Base-by-base conservation (phyloP, 73 alveolate species). In the Tetrahymena malaccensis region DNA sequence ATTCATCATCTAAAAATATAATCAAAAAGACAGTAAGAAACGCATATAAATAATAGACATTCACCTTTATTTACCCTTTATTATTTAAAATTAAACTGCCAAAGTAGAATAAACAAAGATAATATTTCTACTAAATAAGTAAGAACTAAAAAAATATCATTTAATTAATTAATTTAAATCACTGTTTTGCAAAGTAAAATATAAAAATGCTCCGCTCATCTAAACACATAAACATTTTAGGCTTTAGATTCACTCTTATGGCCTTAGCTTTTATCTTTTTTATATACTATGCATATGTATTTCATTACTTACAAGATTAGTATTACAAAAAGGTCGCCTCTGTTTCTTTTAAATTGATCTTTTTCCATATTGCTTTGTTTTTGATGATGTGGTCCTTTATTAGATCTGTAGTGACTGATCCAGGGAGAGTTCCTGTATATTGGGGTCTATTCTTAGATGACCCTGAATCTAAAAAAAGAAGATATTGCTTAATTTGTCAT, bases 371-470 rank as follows among this genome's bases (percentile, higher is more conserved):
- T 70, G 1, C 89, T 10, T 70, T 70, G 33, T 35, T 98, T 58
- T 93, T 98, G 96, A 96, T 99, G 85, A 94, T 98, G 43, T 98
- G 99, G 98, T 96, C 99, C 35, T 98, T 99, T 96, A 94, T 97
- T 70, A 96, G 97, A 94, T 96, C 99, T 16, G 97, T 99, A 96
- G 96, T 97, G 35, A 98, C 99, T 43, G 99, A 99, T 93, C 99
- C 99, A 11, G 99, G 99, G 33, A 97, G 97, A 96, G 99, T 99
- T 12, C 99, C 99, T 3, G 97, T 98, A n/a, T 98, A 96, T 94
- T 99, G 99, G 99, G 99, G 99, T 27, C 98, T 98, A 93, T 96
- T 96, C 94, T 93, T 98, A 94, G 99, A 99, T 34, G 99, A 98
- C 85, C 97, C 99, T 0, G 99, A 98, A 93, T 97, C 96, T 55